These are phyloP conservation scores for Claviceps purpurea DNA, from an alignment of 2,329 filamentous ascomycete species.

Conservation along the genomic window DNA sequence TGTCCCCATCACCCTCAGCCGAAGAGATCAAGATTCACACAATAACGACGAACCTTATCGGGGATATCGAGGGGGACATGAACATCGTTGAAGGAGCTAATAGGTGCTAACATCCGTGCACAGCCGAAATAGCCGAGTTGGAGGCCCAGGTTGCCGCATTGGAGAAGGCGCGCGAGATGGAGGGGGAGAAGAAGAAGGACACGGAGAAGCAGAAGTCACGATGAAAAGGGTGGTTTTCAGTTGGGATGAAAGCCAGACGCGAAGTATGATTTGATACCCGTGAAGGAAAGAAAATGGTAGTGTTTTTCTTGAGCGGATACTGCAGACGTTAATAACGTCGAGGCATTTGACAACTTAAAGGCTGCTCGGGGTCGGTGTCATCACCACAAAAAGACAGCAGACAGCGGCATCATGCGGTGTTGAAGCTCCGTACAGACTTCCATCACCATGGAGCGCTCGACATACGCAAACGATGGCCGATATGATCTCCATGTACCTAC, in stretches of 20 bases:
- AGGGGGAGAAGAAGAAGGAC: background rate
- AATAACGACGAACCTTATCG: too few species aligned
- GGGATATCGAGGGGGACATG: too few species aligned
- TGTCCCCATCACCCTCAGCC: too few species aligned
- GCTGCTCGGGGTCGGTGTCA: background rate
- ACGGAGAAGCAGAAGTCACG: constrained; percentile 2
- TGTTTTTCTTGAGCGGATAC: background rate
- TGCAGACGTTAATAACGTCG: background rate
- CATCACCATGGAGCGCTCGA: background rate
- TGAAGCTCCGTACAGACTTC: background rate
- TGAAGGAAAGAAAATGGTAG: background rate
- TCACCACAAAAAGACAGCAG: background rate
- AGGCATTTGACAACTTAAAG: background rate
- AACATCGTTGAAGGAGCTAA: background rate
- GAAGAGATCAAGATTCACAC: too few species aligned
- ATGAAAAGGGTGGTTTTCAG: constrained; percentile 7
- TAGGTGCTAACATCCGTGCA: background rate
- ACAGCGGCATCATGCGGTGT: background rate
- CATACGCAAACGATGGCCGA: too few species aligned
- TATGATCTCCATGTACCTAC: background rate
- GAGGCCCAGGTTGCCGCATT: constrained; percentile 25
- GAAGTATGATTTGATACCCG: too few species aligned
- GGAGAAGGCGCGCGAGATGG: constrained; percentile 10
- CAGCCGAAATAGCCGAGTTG: constrained; percentile 21
- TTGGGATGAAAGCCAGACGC: constrained; percentile 3